Evolutionary conservation across 768 basidiomycete genomes (phyloP).

Genomic region (Lepiota subincarnata): DNA sequence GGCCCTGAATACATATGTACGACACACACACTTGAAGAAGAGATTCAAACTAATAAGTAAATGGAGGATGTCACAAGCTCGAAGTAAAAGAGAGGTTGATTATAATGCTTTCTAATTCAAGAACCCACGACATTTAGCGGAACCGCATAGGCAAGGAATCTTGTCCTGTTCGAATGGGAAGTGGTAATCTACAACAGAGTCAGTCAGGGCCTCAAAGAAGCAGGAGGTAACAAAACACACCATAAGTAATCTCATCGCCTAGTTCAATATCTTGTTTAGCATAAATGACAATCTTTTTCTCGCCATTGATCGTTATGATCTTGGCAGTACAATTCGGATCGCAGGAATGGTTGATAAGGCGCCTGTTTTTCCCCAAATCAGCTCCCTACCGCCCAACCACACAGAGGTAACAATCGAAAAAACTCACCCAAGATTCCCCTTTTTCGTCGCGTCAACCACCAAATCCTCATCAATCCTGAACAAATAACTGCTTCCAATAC

Average conservation of each 20-base stretch:
- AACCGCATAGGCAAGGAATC: constrained; percentile 90
- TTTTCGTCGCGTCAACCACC: constrained; percentile 98
- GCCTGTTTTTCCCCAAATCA: constrained; percentile 42
- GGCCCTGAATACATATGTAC: background rate
- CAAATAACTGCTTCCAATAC: constrained; percentile 96
- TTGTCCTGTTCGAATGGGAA: constrained; percentile 99
- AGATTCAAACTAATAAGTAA: background rate
- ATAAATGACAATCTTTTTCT: constrained; percentile 99
- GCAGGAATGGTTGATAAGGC: constrained; percentile 98
- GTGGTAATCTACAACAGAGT: constrained; percentile 74
- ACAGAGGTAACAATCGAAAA: constrained; percentile 7
- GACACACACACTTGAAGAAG: background rate
- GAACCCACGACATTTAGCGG: constrained; percentile 88
- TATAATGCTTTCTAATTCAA: constrained; percentile 71
- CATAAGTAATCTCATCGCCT: constrained; percentile 97
- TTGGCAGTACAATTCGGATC: constrained; percentile 92
- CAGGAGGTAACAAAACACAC: constrained; percentile 39
- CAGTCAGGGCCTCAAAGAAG: background rate
- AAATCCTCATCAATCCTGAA: constrained; percentile 98
- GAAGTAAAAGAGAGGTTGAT: constrained; percentile 16
- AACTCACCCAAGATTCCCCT: constrained; percentile 94
- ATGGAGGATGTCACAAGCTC: constrained; percentile 2
- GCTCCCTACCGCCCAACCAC: constrained; percentile 10
- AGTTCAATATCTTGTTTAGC: constrained; percentile 95
- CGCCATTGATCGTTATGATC: constrained; percentile 86